Base-by-base conservation (phyloP, 768 basidiomycete genomes). In the Mycena albidolilacea region DNA sequence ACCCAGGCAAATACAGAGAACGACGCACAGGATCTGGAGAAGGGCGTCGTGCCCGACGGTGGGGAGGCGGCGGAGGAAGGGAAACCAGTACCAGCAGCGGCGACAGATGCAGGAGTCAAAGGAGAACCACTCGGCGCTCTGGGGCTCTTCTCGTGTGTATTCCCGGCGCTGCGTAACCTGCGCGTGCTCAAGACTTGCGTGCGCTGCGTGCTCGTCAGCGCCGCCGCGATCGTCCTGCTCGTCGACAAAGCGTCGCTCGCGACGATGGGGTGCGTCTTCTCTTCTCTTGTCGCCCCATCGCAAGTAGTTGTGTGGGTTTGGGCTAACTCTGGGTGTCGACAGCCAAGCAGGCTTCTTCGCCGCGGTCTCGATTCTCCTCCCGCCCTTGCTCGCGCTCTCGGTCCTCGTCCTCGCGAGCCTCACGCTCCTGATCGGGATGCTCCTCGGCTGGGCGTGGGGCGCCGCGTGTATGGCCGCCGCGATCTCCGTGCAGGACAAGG, bases 371-470 rank as follows among this genome's bases (percentile, higher is more conserved):
- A 75, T 85, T 8, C 80, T 87, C 77, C 64, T 86, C 11, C 84
- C 85, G 7, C 86, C 86, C 0, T 80, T 81, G 3, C 69, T 86
- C 6, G 84, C 85, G 7, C 69, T 86, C 19, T 84, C 84, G 2
- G 69, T 86, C 35, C 86, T 85, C 70, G 35, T 83, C 2, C 66
- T 85, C 59, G 85, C 82, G 5, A 69, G 75, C 7, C 61, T 79
- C 19, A 85, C 82, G 5, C 62, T 86, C 14, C 70, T 86, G 5
- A 17, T 84, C 8, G 85, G 86, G 0, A 85, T 87, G 84, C 72
- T 85, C 21, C 54, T 86, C 37, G 86, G 86, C 19, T 87, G 87
- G 87, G 87, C 85, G 21, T 86, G 85, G 83, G 85, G 84, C 35
- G 80, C 76, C 60, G 86, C 84, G 15, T 82, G 83, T 0, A 88